phyloP scores from a whole-genome alignment of 352 stramenopile genomes.

The Globisporangium paddicum region DNA sequence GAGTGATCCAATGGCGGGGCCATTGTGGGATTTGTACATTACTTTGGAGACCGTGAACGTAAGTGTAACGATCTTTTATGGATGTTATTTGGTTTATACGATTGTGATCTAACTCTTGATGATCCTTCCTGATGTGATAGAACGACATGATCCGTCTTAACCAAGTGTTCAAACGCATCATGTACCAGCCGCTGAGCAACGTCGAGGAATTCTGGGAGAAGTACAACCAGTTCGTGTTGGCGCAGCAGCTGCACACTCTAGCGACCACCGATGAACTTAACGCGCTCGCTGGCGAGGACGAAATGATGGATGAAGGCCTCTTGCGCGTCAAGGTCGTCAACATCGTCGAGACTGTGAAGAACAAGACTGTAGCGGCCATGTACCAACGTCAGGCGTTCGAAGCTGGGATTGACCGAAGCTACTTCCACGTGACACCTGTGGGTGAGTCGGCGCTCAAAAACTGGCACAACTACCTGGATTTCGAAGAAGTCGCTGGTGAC shows the following conservation, averaged over 20 bases:
- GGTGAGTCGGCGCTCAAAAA: constrained; percentile 62
- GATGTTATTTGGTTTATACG: neutral
- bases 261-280: constrained; percentile 62
- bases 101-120: neutral
- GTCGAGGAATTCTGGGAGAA: constrained; percentile 83
- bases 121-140: constrained; percentile 16
- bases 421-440: constrained; percentile 79
- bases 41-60: constrained; percentile 76
- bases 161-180: constrained; percentile 76
- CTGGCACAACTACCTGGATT: constrained; percentile 79
- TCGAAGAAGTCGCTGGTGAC: constrained; percentile 58
- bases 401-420: constrained; percentile 72
- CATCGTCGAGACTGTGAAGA: constrained; percentile 65
- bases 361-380: constrained; percentile 58
- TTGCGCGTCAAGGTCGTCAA: constrained; percentile 83
- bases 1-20: constrained; percentile 57
- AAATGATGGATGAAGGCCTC: constrained; percentile 74
- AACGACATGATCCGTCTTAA: constrained; percentile 81
- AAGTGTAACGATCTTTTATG: constrained; percentile 2
- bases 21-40: constrained; percentile 78
- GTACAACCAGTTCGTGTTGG: constrained; percentile 82
- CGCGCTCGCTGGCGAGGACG: constrained; percentile 44
- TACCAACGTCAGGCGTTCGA: constrained; percentile 66
- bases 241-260: constrained; percentile 57
- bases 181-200: constrained; percentile 66